Conservation (phyloP, 495 filamentous ascomycete genomes). For the Ascodesmis nigricans region DNA sequence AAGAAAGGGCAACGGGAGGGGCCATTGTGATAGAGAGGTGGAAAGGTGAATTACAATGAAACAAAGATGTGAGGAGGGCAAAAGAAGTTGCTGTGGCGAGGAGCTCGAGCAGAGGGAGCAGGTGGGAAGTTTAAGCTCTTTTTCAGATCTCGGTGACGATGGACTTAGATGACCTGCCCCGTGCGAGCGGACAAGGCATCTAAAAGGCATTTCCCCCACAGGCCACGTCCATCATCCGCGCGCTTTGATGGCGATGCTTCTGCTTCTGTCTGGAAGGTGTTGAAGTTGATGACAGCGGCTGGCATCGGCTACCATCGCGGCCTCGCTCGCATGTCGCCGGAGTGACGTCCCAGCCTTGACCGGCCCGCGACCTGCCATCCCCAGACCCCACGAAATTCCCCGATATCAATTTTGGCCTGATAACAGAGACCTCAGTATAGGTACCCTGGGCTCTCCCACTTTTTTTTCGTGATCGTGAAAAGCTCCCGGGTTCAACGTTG, state of each 20-base stretch:
- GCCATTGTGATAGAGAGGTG: constrained; percentile 28
- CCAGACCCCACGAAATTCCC: too few relatives aligned
- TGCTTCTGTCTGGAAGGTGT: constrained; percentile 3
- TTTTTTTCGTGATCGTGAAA: too few relatives aligned
- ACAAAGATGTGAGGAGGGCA: constrained; percentile 4
- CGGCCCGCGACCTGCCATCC: too few relatives aligned
- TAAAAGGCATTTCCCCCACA: too few relatives aligned
- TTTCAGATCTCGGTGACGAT: too few relatives aligned
- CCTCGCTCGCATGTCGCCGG: constrained; percentile 7
- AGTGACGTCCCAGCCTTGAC: constrained; percentile 3
- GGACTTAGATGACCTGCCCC: neutral
- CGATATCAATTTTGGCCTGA: too few relatives aligned
- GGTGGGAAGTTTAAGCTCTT: too few relatives aligned
- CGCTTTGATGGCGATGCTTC: too few relatives aligned
- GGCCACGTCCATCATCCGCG: too few relatives aligned
- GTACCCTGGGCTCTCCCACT: constrained; percentile 9
- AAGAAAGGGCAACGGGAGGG: constrained; percentile 48
- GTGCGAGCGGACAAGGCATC: constrained; percentile 1
- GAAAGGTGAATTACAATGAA: neutral
- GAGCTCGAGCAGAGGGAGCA: neutral
- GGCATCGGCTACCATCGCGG: constrained; percentile 5
- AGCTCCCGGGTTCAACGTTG: too few relatives aligned
- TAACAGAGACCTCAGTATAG: too few relatives aligned
- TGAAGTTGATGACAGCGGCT: constrained; percentile 3
- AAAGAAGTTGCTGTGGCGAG: neutral